phyloP scores from a whole-genome alignment of 495 filamentous ascomycete genomes.

The Tricharina praecox region DNA sequence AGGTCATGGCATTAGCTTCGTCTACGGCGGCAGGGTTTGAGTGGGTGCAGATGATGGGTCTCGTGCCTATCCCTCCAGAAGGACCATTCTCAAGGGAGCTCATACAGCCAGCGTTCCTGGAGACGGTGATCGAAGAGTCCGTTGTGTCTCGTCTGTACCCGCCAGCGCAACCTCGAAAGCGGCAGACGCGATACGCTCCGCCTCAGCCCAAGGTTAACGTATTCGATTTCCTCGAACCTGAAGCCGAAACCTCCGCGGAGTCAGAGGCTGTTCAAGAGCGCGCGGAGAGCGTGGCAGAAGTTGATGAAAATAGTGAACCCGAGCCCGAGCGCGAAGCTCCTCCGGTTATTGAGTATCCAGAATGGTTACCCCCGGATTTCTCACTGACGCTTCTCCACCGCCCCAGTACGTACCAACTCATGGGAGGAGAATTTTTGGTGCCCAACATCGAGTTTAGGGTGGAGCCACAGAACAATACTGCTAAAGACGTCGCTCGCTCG shows the following conservation, averaged over 20 bases:
- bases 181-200: neutral
- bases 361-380: constrained; percentile 18
- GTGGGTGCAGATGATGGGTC: constrained; percentile 74
- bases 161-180: neutral
- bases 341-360: neutral
- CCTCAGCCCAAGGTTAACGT: neutral
- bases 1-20: constrained; percentile 61
- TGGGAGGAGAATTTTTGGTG: constrained; percentile 17
- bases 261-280: neutral
- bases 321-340: neutral
- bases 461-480: neutral
- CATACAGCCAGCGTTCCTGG: constrained; percentile 15
- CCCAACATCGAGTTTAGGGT: constrained; percentile 5
- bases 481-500: too few relatives aligned
- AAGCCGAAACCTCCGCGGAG: neutral
- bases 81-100: constrained; percentile 25
- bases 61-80: constrained; percentile 55
- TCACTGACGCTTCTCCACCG: constrained; percentile 15
- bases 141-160: constrained; percentile 14
- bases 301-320: neutral
- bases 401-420: constrained; percentile 9
- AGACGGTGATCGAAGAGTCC: constrained; percentile 24
- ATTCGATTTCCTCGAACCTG: neutral
- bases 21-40: constrained; percentile 44
- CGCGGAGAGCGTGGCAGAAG: neutral